These are phyloP conservation scores for Saccharomyces kudriavzevii DNA, from an alignment of 805 yeast species.

Conservation along the genomic window DNA sequence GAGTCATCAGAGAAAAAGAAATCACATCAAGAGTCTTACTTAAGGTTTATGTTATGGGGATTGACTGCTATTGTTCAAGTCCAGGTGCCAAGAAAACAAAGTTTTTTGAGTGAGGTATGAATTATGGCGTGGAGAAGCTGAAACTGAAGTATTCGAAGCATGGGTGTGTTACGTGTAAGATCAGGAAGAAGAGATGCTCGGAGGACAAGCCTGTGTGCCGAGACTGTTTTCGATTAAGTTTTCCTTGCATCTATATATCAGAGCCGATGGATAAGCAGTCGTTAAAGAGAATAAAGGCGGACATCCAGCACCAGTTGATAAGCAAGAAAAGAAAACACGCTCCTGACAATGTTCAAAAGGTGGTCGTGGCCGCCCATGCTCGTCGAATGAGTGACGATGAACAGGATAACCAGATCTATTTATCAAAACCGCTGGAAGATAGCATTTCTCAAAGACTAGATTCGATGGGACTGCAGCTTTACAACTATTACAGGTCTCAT, in stretches of 20 bases:
- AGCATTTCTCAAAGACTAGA: constrained; percentile 30
- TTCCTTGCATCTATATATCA: constrained; percentile 64
- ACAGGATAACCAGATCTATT: constrained; percentile 1
- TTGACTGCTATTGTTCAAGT: not conserved
- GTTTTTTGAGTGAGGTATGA: not conserved
- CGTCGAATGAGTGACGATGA: constrained; percentile 3
- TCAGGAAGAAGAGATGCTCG: constrained; percentile 66
- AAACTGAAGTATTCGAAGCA: constrained; percentile 33
- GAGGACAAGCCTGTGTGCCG: constrained; percentile 61
- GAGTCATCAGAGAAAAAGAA: not conserved
- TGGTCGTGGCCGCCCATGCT: not conserved
- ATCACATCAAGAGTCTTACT: not conserved
- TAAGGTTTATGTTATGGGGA: not conserved
- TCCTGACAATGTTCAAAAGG: not conserved
- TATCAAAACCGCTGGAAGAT: constrained; percentile 17
- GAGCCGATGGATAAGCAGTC: constrained; percentile 30
- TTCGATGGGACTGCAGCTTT: constrained; percentile 36
- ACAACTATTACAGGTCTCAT: constrained; percentile 43
- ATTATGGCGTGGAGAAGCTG: not conserved
- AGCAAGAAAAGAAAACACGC: not conserved
- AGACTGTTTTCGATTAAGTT: constrained; percentile 57
- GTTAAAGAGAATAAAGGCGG: constrained; percentile 20
- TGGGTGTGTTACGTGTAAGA: constrained; percentile 66
- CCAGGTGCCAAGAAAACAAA: not conserved
- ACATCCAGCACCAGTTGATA: constrained; percentile 17